Base-by-base conservation (phyloP, 331 rosid genomes). In the Acacia concinna region DNA sequence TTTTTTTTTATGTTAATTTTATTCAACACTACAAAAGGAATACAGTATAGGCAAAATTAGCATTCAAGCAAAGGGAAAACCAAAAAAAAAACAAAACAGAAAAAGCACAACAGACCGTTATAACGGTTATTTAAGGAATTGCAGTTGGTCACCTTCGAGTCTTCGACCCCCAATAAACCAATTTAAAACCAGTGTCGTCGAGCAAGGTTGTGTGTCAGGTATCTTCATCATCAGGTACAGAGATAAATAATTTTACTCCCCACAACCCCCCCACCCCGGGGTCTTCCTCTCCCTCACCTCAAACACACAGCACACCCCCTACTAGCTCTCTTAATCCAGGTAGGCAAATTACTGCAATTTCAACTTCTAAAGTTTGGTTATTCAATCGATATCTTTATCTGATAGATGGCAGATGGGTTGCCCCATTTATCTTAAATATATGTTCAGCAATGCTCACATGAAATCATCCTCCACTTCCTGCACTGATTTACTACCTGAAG, bases 401-500 rank as follows among this genome's bases (percentile, higher is more conserved):
- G 62, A 43, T 5, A 34, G 62, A 46, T 32, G 52, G 79, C 62
- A 60, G 25, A 60, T 38, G 56, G 68, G 68, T 49, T 56, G 27
- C 54, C 27, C 54, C 27, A 35, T 40, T 38, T 64, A 73, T 37
- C 68, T 54, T 15, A 37, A 18, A 5, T 8, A 37, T 35, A 37
- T 35, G 38, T 8, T 35, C 20, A 23, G 1, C 54, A 74, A 74
- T 35, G 68, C 56, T 38, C 17, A 74, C 78, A 74, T 74, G 78
- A 74, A 74, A 74, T 74, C 78, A 8, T 74, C 62, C 81, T 91
- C 96, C 85, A 91, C 77, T 77, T 91, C 96, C 82, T 91, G 91
- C 83, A 91, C 68, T 13, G 96, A 91, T 83, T 91, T 91, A 87
- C 78, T 87, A 15, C 86, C 71, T 0, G 89, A 80, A 3, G 85